Percentiles rank a stretch among this genome's conserved stretches.
Conservation (phyloP, 176 grass and related monocot genomes). For the Lolium rigidum region DNA sequence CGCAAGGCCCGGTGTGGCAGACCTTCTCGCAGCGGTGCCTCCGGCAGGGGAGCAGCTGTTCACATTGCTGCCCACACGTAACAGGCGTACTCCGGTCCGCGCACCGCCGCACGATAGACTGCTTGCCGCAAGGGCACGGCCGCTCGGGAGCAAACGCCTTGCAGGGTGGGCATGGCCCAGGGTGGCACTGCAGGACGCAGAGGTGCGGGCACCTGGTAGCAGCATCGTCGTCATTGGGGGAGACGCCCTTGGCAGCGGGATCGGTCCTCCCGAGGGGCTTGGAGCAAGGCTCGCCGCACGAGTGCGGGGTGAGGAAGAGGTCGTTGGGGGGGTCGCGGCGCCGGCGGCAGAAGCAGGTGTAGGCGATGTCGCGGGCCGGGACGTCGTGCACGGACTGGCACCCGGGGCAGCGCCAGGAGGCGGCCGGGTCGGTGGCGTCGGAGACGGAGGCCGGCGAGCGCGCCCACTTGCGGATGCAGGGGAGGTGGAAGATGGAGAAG, state of each 20-base stretch:
- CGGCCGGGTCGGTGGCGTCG: conserved; percentile 51
- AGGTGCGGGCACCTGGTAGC: conserved; percentile 71
- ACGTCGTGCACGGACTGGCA: conserved; percentile 79
- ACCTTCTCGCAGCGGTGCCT: conserved; percentile 74
- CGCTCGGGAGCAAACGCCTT: conserved; percentile 78
- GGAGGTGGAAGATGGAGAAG: conserved; percentile 97
- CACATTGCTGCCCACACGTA: conserved; percentile 72
- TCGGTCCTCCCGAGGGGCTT: conserved; percentile 62
- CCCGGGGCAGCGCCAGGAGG: conserved; percentile 80
- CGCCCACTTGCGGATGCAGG: conserved; percentile 93
- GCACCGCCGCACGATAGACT: conserved; percentile 67
- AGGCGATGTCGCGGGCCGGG: conserved; percentile 60
- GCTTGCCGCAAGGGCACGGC: conserved; percentile 83
- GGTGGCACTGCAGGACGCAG: conserved; percentile 96
- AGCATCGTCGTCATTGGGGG: background rate
- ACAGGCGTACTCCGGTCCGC: conserved; percentile 71
- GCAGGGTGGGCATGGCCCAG: conserved; percentile 89
- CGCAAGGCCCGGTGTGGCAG: conserved; percentile 81
- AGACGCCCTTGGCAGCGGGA: conserved; percentile 19
- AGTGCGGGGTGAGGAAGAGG: conserved; percentile 86
- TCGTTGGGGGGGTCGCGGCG: conserved; percentile 70
- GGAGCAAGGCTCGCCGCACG: conserved; percentile 86
- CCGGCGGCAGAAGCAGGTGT: conserved; percentile 87
- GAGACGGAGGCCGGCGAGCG: conserved; percentile 81
- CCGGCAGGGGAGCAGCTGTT: conserved; percentile 63